phyloP scores from a whole-genome alignment of 1,284 basidiomycete genomes.

The Meira nashicola region DNA sequence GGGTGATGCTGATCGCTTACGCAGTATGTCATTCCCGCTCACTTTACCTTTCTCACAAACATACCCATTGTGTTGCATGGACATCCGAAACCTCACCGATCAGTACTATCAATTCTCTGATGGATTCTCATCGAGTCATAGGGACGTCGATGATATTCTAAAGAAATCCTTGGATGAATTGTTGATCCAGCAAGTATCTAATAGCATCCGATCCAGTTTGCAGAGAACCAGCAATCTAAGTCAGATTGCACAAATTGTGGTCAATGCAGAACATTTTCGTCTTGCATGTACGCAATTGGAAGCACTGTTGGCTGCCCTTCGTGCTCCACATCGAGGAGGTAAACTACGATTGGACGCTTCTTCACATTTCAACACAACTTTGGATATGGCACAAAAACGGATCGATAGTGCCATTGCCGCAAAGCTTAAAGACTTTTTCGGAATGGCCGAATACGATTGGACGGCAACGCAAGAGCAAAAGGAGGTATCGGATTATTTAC shows the following conservation, averaged over 20 bases:
- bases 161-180: slow-evolving; percentile 86
- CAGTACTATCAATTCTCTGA: slow-evolving; percentile 96
- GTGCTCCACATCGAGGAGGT: slow-evolving; percentile 74
- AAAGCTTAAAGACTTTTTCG: slow-evolving; percentile 95
- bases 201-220: slow-evolving; percentile 69
- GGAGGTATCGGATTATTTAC: slow-evolving; percentile 62
- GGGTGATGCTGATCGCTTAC: slow-evolving; percentile 50
- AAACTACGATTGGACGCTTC: slow-evolving; percentile 67
- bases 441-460: slow-evolving; percentile 91
- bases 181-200: slow-evolving; percentile 73
- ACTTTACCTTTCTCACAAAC: slow-evolving; percentile 89
- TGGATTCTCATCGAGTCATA: slow-evolving; percentile 82
- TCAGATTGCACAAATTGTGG: slow-evolving; percentile 88
- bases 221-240: slow-evolving; percentile 70
- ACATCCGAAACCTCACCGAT: slow-evolving; percentile 88
- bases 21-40: slow-evolving; percentile 69
- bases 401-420: slow-evolving; percentile 78
- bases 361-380: slow-evolving; percentile 66
- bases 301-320: slow-evolving; percentile 67
- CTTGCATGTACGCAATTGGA: slow-evolving; percentile 80
- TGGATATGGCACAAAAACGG: slow-evolving; percentile 68
- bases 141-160: slow-evolving; percentile 85
- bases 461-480: slow-evolving; percentile 58
- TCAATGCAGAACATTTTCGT: slow-evolving; percentile 88
- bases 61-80: slow-evolving; percentile 90